Percentiles rank a stretch among this genome's conserved stretches.
These are phyloP conservation scores for Entonaema liquescens DNA, from an alignment of 495 filamentous ascomycete genomes.

Conservation along the genomic window DNA sequence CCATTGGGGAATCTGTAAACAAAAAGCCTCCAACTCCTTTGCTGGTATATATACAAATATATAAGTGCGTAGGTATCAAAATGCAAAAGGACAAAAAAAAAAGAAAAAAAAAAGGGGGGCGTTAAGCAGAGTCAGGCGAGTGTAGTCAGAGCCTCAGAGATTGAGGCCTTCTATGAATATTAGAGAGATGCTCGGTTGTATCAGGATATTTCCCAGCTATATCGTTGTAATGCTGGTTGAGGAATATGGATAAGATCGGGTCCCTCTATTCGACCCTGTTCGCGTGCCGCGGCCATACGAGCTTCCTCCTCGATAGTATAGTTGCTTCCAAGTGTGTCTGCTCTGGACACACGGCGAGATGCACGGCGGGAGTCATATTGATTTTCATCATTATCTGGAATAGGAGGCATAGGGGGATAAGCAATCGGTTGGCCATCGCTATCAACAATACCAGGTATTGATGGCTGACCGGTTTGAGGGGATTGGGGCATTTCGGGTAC, in stretches of 20 bases:
- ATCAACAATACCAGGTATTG: slow-evolving; percentile 50
- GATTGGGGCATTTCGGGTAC: slow-evolving; percentile 13
- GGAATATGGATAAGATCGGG: slow-evolving; percentile 61
- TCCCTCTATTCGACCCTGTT: slow-evolving; percentile 41
- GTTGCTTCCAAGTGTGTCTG: slow-evolving; percentile 59
- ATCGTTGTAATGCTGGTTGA: slow-evolving; percentile 59
- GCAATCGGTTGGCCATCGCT: slow-evolving; percentile 42
- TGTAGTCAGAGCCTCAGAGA: slow-evolving; percentile 14
- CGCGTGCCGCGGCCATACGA: slow-evolving; percentile 48
- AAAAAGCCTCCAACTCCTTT: slow-evolving; percentile 42
- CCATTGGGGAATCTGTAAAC: slow-evolving; percentile 19
- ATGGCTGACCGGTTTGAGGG: slow-evolving; percentile 7
- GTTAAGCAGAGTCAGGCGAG: slow-evolving; percentile 29
- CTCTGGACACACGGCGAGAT: slow-evolving; percentile 46
- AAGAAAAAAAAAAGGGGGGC: slow-evolving; percentile 29
- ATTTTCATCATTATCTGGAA: slow-evolving; percentile 22
- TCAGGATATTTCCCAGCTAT: slow-evolving; percentile 60
- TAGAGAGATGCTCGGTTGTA: neutral
- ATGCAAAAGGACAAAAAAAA: slow-evolving; percentile 3
- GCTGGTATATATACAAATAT: slow-evolving; percentile 31
- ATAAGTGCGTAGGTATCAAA: slow-evolving; percentile 3
- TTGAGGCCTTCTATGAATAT: neutral
- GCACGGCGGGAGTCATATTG: slow-evolving; percentile 8
- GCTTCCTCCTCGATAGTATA: slow-evolving; percentile 61
- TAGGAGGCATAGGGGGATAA: slow-evolving; percentile 33